Evolutionary conservation across 192 early-diverging fungal genomes (phyloP), one percentile per base, ranked within the genome.

Genomic region (Lobulomyces angularis): DNA sequence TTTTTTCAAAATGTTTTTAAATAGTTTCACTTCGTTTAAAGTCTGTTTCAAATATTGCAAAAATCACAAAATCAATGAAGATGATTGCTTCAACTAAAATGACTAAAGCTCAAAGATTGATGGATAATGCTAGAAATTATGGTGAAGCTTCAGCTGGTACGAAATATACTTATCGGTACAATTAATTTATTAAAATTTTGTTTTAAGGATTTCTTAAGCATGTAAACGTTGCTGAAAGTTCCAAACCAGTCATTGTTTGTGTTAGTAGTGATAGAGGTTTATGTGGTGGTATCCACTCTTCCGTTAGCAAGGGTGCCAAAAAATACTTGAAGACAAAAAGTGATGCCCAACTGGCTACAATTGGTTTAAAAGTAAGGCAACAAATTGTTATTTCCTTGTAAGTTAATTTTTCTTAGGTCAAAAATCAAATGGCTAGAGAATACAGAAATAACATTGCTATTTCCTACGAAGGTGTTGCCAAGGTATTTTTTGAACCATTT

Each of bases 61-160:
- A 98, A 74, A 96, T 98, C 62, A 98, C 94, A 39, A 91, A 92
- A 67, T 96, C 91, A 33, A 98, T 98, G 92, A 98, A 98, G 79
- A 94, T 98, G 89, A 98, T 98, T 93, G 90, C 94, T 28, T 94
- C 94, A 29, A 98, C 91, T 65, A 98, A 98, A 77, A 86, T 92
- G 56, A 59, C 71, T 20, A 84, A 80, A 65, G 83, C 90, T 23
- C 84, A 92, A 71, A 74, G 80, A 43, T 69, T 65, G 52, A 92
- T 93, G 89, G 81, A 86, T 57, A 60, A 68, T 42, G 91, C 88
- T 22, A 84, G 87, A 41, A 56, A 59, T 27, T 92, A 84, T 51
- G 82, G 82, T 37, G 16, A 46, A 32, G 46, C 81, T 45, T 72
- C 65, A 16, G 58, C 53, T 41, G 71, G 84, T 86, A 62, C 38